A percentile compares a stretch with the other conserved stretches of the same genome.
Conservation (phyloP, 106 monocot species). For the Apostasia ramifera region DNA sequence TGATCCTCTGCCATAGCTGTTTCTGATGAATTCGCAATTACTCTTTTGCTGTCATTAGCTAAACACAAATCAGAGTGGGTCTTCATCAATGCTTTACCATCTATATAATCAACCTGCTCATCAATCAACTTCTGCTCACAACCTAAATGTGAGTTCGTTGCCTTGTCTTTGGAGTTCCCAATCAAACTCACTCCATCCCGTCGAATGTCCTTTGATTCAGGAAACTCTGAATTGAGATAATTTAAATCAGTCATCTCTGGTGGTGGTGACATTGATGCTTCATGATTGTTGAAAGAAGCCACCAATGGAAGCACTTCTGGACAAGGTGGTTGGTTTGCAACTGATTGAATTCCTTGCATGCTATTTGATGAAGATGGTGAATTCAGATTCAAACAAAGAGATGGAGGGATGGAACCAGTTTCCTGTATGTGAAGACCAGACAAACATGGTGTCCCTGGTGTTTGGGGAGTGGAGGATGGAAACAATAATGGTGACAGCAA, state of each 20-base stretch:
- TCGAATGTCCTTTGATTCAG: constrained; percentile 15
- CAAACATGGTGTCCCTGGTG: not conserved
- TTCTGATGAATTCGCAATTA: constrained; percentile 25
- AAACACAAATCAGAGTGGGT: constrained; percentile 5
- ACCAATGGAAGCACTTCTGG: constrained; percentile 13
- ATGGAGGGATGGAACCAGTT: constrained; percentile 13
- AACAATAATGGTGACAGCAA: not conserved
- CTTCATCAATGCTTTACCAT: constrained; percentile 25
- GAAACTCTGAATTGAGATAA: constrained; percentile 9
- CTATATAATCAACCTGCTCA: constrained; percentile 4
- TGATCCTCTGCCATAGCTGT: constrained; percentile 23
- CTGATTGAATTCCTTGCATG: not conserved
- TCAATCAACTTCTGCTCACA: constrained; percentile 12
- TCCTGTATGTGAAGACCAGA: constrained; percentile 1
- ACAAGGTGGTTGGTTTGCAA: constrained; percentile 5
- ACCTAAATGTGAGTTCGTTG: constrained; percentile 11
- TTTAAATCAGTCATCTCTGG: constrained; percentile 10
- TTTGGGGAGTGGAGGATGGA: not conserved
- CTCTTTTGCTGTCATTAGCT: constrained; percentile 7
- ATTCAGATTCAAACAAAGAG: constrained; percentile 50
- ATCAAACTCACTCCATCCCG: not conserved
- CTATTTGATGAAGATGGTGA: constrained; percentile 16
- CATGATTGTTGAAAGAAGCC: constrained; percentile 15
- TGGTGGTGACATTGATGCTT: constrained; percentile 7
- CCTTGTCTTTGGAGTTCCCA: constrained; percentile 24